A percentile compares a stretch with the other conserved stretches of the same genome.
Evolutionary conservation across 331 rosid species (phyloP).

Genomic region (Pyrus hybrid): DNA sequence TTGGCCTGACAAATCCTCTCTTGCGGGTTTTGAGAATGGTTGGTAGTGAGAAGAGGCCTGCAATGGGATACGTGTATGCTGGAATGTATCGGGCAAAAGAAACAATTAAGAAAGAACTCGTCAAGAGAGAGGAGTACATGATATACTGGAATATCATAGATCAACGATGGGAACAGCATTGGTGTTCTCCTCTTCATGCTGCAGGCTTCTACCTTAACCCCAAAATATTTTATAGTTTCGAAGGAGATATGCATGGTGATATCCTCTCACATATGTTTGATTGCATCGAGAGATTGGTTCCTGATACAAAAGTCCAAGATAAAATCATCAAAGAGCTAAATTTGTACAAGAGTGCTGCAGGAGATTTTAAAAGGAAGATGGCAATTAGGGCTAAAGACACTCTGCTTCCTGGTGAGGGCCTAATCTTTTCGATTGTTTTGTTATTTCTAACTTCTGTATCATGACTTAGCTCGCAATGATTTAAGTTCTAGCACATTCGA

Average conservation of each 20-base stretch:
- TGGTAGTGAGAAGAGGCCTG: constrained; percentile 69
- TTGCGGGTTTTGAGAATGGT: constrained; percentile 57
- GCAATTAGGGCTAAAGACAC: constrained; percentile 81
- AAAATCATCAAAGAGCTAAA: constrained; percentile 73
- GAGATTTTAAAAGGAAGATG: constrained; percentile 89
- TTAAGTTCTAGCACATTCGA: neutral
- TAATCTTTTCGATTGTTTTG: constrained; percentile 10
- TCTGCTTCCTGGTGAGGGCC: constrained; percentile 74
- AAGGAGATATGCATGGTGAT: constrained; percentile 59
- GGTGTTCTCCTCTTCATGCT: constrained; percentile 76
- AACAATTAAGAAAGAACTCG: constrained; percentile 66
- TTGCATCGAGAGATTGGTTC: constrained; percentile 83
- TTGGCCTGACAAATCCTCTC: constrained; percentile 61
- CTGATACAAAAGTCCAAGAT: constrained; percentile 82
- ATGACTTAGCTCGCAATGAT: neutral
- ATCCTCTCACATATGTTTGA: constrained; percentile 68
- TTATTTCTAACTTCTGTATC: constrained; percentile 4
- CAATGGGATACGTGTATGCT: constrained; percentile 74
- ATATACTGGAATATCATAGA: constrained; percentile 85
- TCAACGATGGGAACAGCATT: constrained; percentile 69
- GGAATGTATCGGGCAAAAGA: constrained; percentile 79
- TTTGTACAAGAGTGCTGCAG: constrained; percentile 60
- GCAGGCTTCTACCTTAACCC: constrained; percentile 92
- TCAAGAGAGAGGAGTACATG: constrained; percentile 65
- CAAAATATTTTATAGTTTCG: constrained; percentile 63